Base-by-base conservation (phyloP, 2,329 filamentous ascomycete genomes). In the Fusarium sp. region DNA sequence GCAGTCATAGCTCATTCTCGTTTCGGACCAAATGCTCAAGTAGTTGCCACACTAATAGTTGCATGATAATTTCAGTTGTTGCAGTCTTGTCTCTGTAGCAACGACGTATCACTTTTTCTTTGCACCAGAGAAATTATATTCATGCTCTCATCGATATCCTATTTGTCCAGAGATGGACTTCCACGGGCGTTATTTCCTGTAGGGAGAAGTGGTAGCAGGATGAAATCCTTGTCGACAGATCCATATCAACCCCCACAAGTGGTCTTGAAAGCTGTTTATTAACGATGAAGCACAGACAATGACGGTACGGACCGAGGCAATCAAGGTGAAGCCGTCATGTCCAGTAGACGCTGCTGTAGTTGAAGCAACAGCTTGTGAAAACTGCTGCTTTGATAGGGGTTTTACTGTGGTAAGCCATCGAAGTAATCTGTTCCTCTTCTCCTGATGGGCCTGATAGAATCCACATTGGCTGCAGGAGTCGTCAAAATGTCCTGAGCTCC, bases 291-390 rank as follows among this genome's bases (percentile, higher is more conserved):
- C 39, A 39, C 31, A 45, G 43, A 46, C n/a, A 32, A 36, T n/a
- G 10, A 41, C 56, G 61, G 47, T n/a, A 36, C 56, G 47, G 44
- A 45, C 48, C 61, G 47, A 23, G 25, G 9, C 35, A 33, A 13
- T 17, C 37, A 19, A 41, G 32, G 11, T 7, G 35, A 39, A 14
- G 19, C 37, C 21, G 44, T 50, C 48, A 4, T 6, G 21, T 42
- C 43, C 49, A 9, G 46, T 14, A 11, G 9, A 27, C 21, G 14
- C 31, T 36, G 46, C 49, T 27, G 29, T 17, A 21, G 27, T 15
- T 17, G 23, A 25, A 25, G 19, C 8, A 25, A 25, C 6, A 25
- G 23, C 23, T 25, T 25, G 8, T 4, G 8, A 27, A 7, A n/a
- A 13, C 23, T 17, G 27, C 0, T 8, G 6, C 4, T 3, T n/a